Percentiles rank a stretch among this genome's conserved stretches.
phyloP scores from a whole-genome alignment of 2,329 filamentous ascomycete species.

The Venturia effusa region DNA sequence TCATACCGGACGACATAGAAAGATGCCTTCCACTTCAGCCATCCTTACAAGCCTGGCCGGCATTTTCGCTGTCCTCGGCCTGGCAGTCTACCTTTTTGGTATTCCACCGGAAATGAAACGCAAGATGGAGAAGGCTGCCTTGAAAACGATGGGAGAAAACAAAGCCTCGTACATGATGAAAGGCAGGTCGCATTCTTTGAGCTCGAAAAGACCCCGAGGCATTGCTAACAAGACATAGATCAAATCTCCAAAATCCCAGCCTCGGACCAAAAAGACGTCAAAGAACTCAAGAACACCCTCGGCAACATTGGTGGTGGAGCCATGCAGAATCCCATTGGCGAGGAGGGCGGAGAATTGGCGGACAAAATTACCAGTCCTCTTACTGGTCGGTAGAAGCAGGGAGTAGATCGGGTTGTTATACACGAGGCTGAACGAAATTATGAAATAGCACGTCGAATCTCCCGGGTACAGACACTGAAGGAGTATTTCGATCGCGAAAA shows the following conservation, averaged over 20 bases:
- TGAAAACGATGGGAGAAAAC: conserved; percentile 43
- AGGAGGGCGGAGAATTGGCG: conserved; percentile 14
- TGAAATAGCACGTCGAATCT: neutral
- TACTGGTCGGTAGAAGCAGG: conserved; percentile 10
- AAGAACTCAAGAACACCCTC: conserved; percentile 23
- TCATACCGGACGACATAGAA: neutral
- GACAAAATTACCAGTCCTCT: conserved; percentile 11
- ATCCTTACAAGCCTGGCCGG: conserved; percentile 18
- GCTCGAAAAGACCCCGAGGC: neutral
- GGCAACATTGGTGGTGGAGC: conserved; percentile 22
- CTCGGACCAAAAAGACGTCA: conserved; percentile 24
- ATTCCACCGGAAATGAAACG: conserved; percentile 37
- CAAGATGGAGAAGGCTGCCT: conserved; percentile 33
- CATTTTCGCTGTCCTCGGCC: conserved; percentile 25
- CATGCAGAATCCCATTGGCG: conserved; percentile 27
- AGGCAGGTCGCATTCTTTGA: conserved; percentile 16
- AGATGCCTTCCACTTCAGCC: conserved; percentile 7
- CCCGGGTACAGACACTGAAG: neutral
- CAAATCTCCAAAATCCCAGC: conserved; percentile 19
- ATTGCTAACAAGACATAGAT: conserved; percentile 10
- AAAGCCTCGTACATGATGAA: conserved; percentile 33
- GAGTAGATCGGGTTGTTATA: neutral
- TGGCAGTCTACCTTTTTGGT: conserved; percentile 36
- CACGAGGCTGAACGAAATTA: neutral
- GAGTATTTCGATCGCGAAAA: neutral